These are phyloP conservation scores for Aspergillus fumigatiaffinis DNA, from an alignment of 2,329 filamentous ascomycete species.

Conservation along the genomic window DNA sequence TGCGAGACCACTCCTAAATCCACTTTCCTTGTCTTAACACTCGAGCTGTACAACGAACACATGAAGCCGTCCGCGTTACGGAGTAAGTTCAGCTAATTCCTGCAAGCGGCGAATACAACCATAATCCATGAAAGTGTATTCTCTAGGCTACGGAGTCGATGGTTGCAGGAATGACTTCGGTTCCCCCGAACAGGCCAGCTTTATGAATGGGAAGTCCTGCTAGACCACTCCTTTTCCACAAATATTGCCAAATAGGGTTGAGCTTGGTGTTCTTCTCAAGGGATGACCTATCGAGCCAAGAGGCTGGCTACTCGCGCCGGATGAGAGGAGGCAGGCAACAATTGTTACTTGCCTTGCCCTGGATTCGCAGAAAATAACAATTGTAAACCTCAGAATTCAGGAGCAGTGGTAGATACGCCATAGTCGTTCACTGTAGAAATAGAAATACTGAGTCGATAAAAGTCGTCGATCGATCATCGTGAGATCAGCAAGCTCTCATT, in stretches of 20 bases:
- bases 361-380: not conserved
- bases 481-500: not conserved
- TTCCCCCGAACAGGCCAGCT: not conserved
- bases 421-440: not conserved
- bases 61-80: not conserved
- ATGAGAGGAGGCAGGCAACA: not conserved
- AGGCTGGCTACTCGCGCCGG: too few relatives aligned
- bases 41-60: too few relatives aligned
- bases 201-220: not conserved
- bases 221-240: not conserved
- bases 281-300: not conserved
- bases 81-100: not conserved
- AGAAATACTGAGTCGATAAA: not conserved
- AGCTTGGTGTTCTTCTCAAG: not conserved
- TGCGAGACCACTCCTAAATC: too few relatives aligned
- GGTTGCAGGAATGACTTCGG: not conserved
- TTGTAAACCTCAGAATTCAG: not conserved
- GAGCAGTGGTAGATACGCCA: not conserved
- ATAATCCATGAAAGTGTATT: not conserved
- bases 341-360: not conserved
- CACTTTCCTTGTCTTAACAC: not conserved
- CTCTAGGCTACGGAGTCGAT: not conserved
- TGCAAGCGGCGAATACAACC: not conserved
- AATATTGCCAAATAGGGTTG: not conserved
- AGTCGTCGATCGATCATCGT: not conserved